A percentile compares a stretch with the other conserved stretches of the same genome.
Conservation (phyloP, 305 asterid genomes). For the Rubia occidens region DNA sequence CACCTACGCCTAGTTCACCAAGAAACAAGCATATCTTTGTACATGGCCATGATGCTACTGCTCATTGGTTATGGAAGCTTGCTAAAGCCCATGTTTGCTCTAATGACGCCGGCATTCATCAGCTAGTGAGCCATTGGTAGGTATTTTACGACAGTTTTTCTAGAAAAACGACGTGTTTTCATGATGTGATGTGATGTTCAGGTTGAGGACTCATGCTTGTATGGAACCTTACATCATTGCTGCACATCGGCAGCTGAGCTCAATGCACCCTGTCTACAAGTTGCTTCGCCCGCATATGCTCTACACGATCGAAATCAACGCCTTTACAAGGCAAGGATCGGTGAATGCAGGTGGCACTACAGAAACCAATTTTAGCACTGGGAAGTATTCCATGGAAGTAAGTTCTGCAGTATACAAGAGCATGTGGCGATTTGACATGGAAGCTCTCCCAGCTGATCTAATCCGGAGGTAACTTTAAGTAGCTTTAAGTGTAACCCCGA, state of each 20-base stretch:
- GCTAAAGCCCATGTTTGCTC: conserved; percentile 82
- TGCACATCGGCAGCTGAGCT: conserved; percentile 74
- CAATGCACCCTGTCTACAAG: conserved; percentile 68
- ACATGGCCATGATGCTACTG: conserved; percentile 61
- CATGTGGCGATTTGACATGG: conserved; percentile 72
- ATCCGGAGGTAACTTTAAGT: conserved; percentile 59
- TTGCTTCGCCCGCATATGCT: conserved; percentile 83
- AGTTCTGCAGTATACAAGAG: conserved; percentile 75
- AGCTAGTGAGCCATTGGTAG: conserved; percentile 75
- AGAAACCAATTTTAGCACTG: conserved; percentile 69
- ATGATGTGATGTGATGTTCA: conserved; percentile 22
- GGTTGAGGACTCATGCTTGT: conserved; percentile 76
- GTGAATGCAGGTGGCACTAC: conserved; percentile 69
- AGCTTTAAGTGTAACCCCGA: neutral
- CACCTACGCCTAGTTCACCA: conserved; percentile 43
- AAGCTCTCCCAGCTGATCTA: conserved; percentile 65
- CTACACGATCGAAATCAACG: conserved; percentile 73
- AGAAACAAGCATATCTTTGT: conserved; percentile 45
- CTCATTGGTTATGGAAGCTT: conserved; percentile 72
- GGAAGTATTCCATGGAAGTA: conserved; percentile 57
- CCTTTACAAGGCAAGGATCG: conserved; percentile 59
- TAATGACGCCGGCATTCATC: conserved; percentile 73
- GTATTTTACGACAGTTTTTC: neutral
- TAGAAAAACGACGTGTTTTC: neutral
- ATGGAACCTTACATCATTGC: conserved; percentile 70